These are phyloP conservation scores for Sporopachydermia quercuum DNA, from an alignment of 805 yeast species.

Conservation along the genomic window DNA sequence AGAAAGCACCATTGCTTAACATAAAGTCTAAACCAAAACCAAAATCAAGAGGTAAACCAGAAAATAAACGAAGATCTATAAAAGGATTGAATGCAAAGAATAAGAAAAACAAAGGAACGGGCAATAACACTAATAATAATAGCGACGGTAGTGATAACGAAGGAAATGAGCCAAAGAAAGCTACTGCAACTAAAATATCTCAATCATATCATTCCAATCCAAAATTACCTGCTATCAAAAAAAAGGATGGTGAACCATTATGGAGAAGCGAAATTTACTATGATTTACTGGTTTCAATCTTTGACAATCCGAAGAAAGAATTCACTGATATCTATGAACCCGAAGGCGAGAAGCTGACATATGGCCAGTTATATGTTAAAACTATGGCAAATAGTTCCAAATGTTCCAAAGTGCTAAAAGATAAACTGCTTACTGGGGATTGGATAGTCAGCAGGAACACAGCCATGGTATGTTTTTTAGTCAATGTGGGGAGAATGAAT, in stretches of 20 bases:
- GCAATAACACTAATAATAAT: too few relatives aligned
- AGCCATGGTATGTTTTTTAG: conserved; percentile 71
- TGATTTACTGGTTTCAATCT: conserved; percentile 52
- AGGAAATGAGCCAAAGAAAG: too few relatives aligned
- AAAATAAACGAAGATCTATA: too few relatives aligned
- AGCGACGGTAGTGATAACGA: too few relatives aligned
- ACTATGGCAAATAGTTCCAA: conserved; percentile 73
- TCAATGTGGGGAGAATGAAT: conserved; percentile 86
- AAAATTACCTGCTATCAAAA: conserved; percentile 38
- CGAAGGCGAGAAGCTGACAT: conserved; percentile 41
- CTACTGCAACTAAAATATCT: neutral
- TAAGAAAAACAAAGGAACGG: too few relatives aligned
- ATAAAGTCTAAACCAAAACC: too few relatives aligned
- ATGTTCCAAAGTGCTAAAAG: conserved; percentile 71
- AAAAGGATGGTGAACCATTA: conserved; percentile 83
- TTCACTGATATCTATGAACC: conserved; percentile 33
- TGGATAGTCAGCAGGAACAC: conserved; percentile 50
- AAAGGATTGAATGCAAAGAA: too few relatives aligned
- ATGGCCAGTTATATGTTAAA: conserved; percentile 70
- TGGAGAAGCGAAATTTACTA: conserved; percentile 82
- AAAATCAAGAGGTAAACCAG: too few relatives aligned
- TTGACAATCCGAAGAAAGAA: conserved; percentile 46
- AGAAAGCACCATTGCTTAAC: too few relatives aligned
- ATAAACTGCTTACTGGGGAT: conserved; percentile 49
- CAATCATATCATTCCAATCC: neutral